Conservation (phyloP, 345 rosid genomes). For the Hibiscus trionum region DNA sequence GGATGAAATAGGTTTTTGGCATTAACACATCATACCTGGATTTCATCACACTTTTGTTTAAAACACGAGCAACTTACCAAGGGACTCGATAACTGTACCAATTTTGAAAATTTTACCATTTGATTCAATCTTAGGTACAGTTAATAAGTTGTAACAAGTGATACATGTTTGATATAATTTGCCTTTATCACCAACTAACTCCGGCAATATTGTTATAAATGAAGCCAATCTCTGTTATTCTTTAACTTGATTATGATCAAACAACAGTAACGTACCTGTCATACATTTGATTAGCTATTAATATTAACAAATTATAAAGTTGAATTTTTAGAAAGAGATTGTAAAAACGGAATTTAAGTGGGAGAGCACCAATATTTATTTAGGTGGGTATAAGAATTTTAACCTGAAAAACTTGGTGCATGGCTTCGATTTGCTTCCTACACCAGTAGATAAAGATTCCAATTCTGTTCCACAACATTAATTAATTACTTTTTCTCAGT, state of each 20-base stretch:
- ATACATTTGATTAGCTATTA: constrained; percentile 31
- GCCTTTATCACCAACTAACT: constrained; percentile 9
- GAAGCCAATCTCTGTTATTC: constrained; percentile 23
- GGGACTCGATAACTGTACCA: not conserved
- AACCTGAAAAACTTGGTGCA: constrained; percentile 99
- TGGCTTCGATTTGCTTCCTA: constrained; percentile 99
- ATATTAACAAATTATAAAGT: constrained; percentile 9
- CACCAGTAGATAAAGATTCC: constrained; percentile 68
- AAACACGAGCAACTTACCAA: constrained; percentile 12
- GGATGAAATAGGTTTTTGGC: too few relatives aligned
- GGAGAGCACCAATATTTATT: constrained; percentile 21
- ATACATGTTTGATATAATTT: not conserved
- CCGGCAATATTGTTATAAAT: constrained; percentile 13
- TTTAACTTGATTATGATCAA: constrained; percentile 24
- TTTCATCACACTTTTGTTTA: constrained; percentile 3
- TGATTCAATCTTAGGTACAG: not conserved
- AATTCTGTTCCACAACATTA: constrained; percentile 83
- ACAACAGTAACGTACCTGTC: constrained; percentile 30
- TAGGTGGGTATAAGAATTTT: constrained; percentile 50
- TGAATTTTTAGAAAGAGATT: not conserved
- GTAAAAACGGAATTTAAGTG: constrained; percentile 14
- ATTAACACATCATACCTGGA: constrained; percentile 1
- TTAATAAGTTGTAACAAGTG: not conserved
- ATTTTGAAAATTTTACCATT: constrained; percentile 3
- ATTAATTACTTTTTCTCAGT: constrained; percentile 45